These are phyloP conservation scores for Solanum peruvianum DNA, from an alignment of 257 asterid species.

Conservation along the genomic window DNA sequence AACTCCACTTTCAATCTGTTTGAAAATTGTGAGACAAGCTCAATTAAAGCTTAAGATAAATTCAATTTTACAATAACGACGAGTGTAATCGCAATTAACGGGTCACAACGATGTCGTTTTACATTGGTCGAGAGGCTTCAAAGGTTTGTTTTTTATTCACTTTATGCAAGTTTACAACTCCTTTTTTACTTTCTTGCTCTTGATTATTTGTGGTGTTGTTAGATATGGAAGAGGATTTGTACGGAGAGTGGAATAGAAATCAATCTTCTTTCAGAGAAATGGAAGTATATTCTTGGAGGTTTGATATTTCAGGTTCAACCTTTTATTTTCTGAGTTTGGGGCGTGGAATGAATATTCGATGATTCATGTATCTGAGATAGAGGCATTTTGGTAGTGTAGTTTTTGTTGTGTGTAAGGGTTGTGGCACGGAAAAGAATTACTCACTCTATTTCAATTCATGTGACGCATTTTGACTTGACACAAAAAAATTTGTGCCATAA, in stretches of 20 bases:
- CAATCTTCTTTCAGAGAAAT: constrained; percentile 54
- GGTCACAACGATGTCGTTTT: constrained; percentile 60
- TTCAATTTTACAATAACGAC: neutral
- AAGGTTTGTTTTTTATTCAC: constrained; percentile 37
- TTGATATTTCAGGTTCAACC: constrained; percentile 41
- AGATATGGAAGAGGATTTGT: constrained; percentile 66
- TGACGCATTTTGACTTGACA: neutral
- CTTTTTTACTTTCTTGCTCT: neutral
- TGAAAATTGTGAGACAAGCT: neutral
- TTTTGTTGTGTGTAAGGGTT: neutral
- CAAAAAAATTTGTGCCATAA: neutral
- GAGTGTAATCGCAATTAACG: neutral
- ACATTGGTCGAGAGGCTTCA: constrained; percentile 89
- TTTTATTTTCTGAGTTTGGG: neutral
- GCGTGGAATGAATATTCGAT: neutral
- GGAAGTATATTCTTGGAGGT: constrained; percentile 67
- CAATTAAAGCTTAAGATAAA: neutral
- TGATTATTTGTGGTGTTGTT: neutral
- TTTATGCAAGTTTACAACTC: neutral
- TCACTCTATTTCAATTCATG: neutral
- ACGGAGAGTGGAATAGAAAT: constrained; percentile 44
- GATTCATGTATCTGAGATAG: neutral
- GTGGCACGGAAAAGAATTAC: neutral
- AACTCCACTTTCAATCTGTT: neutral
- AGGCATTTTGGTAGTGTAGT: neutral